Base-by-base conservation (phyloP, 1,284 basidiomycete genomes). In the Cryptococcus sp. region DNA sequence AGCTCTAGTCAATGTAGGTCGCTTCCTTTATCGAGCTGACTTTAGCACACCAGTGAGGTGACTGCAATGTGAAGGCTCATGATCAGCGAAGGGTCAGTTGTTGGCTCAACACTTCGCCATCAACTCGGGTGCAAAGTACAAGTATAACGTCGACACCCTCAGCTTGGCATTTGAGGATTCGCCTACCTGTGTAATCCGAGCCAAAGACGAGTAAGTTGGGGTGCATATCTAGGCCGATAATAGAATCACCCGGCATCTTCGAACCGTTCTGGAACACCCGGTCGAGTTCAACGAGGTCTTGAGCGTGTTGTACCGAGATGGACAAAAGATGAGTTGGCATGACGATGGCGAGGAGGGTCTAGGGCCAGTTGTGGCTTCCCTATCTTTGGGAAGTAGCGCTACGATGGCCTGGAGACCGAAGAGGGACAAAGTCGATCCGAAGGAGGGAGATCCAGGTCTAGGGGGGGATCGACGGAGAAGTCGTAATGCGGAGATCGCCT, bases 321-420 rank as follows among this genome's bases (percentile, higher is more conserved):
- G 64, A 2, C 69, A 71, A 47, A 69, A 68, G 58, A 71, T 71
- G 69, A 62, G 50, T 43, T 71, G 65, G 65, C 69, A 71, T 50
- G 69, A 71, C 52, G 69, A 71, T 43, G 67, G 68, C 32, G 68
- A 71, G 51, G 23, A 50, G 62, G 69, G 68, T 9, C 58, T 71
- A 5, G 69, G 69, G 19, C 62, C 63, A 0, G 55, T 66, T 0
- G 68, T 71, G 12, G 66, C 68, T 1, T 65, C 65, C 0, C 50
- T 71, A 4, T 63, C 60, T 3, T 50, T 71, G 6, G 69, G 69
- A 9, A 54, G 57, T 16, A 12, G 47, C 3, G 69, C 69, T 5
- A 54, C 51, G 35, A 68, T 71, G 63, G 65, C 60, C 2, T 69
- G 66, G 47, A 54, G 66, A 19, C 50, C 47, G 4, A 65, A 69